Base-by-base conservation (phyloP, 305 asterid species). In the Fraxinus ornus region DNA sequence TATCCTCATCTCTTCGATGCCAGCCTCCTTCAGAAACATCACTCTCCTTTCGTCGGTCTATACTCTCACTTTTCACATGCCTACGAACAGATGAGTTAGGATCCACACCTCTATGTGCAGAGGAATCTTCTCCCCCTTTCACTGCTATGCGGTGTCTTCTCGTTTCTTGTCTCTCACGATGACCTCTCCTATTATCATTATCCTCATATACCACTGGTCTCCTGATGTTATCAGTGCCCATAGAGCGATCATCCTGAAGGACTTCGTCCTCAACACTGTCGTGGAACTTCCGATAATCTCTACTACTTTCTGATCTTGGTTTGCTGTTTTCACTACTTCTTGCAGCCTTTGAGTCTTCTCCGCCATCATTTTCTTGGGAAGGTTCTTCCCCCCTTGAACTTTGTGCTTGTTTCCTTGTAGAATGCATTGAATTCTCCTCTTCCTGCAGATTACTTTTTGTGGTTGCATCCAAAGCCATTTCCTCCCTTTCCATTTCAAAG, bases 251-350 rank as follows among this genome's bases (percentile, higher is more conserved):
- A 78, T 84, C 90, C 83, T 90, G 97, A 89, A 90, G 91, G 82
- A 91, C 94, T 88, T 91, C 97, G 79, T 95, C 94, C 60, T 92
- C 97, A 47, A 82, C 85, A 78, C 79, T 85, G 77, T 90, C 95
- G 72, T 19, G 89, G 78, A 84, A 87, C 86, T 81, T 89, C 79
- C 85, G 86, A 83, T 84, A 82, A 86, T 92, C 94, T 85, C 83
- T 90, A 77, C 97, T 91, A 84, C 97, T 94, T 83, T 91, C 95
- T 33, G 98, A 95, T 85, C 92, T 91, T 77, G 89, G 91, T 87
- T 89, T 89, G 91, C 95, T 90, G 84, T 85, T 90, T 75, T 89
- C 98, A 80, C 93, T 87, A 83, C 97, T 93, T 84, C 93, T 89
- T 70, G 86, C 93, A 68, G 90, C 89, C 78, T 87, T 93, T 10